Base-by-base conservation (phyloP, 495 filamentous ascomycete genomes). In the Hypoxylon perforatum region DNA sequence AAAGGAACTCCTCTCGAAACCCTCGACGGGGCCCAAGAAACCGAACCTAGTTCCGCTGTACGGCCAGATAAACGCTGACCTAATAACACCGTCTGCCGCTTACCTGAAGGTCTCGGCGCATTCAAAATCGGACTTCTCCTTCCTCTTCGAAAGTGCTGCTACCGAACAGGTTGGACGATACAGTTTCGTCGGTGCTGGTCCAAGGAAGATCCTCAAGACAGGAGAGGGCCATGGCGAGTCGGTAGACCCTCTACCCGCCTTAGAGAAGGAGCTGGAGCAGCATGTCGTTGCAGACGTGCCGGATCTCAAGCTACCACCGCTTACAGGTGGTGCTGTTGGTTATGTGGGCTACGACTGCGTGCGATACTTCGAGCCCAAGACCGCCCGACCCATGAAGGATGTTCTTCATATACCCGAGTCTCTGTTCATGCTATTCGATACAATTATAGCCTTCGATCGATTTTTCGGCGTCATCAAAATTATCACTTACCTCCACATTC, bases 281-380 rank as follows among this genome's bases (percentile, higher is more conserved):
- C 89, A 88, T 77, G 86, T 91, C 17, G 90, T 95, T 49, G 88
- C 91, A 54, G 83, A 89, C 36, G 83, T 98, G 8, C 94, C 96
- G 1, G 90, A 89, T 6, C 80, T 97, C 57, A 83, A 80, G 54
- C 84, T 99, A 9, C 95, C 95, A 9, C 89, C 92, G 28, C 77
- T 97, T 74, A 93, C 90, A 0, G 96, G 93, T 47, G 95, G 96
- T 33, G 95, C 94, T 2, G 90, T 99, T 71, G 95, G 95, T 57
- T 99, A 98, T 74, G 91, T 99, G 4, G 92, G 93, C 38, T 99
- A 98, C 75, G 95, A 99, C 75, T 99, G 95, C 77, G 91, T 99
- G 63, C 88, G 88, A 73, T 99, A 99, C 77, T 99, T 99, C 65
- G 95, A 99, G 80, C 95, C 95, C 28, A 93, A 91, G 81, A 97